These are phyloP conservation scores for Rubia tinctorum DNA, from an alignment of 305 asterid genomes.

Conservation along the genomic window DNA sequence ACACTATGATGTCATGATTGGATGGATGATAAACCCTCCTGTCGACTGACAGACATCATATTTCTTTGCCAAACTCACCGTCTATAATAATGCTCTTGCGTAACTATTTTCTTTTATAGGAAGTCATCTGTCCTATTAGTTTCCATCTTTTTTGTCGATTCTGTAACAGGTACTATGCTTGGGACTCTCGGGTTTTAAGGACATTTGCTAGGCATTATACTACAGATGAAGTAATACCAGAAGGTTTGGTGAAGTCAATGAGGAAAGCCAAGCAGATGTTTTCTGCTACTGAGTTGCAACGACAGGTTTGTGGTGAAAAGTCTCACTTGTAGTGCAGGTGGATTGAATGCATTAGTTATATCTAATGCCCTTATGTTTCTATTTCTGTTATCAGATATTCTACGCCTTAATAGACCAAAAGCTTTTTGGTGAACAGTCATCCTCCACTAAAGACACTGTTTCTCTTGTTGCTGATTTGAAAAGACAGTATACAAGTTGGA, in stretches of 20 bases:
- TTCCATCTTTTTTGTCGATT: slow-evolving; percentile 9
- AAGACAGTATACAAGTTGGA: slow-evolving; percentile 82
- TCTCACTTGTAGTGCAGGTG: slow-evolving; percentile 12
- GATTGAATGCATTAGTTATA: slow-evolving; percentile 8
- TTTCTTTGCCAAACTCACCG: slow-evolving; percentile 8
- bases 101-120: background rate
- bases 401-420: slow-evolving; percentile 82
- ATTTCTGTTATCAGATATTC: slow-evolving; percentile 55
- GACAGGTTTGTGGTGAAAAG: slow-evolving; percentile 60
- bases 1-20: background rate
- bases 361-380: slow-evolving; percentile 18
- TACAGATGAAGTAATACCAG: slow-evolving; percentile 86
- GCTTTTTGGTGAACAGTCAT: slow-evolving; percentile 61
- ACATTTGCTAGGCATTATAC: slow-evolving; percentile 78
- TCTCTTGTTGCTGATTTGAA: slow-evolving; percentile 67
- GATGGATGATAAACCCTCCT: background rate
- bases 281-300: slow-evolving; percentile 92
- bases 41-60: background rate
- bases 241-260: slow-evolving; percentile 70
- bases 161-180: slow-evolving; percentile 64
- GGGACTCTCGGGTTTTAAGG: slow-evolving; percentile 85
- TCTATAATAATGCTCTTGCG: background rate
- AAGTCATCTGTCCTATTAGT: background rate
- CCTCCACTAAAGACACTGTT: slow-evolving; percentile 47
- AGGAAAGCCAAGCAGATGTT: slow-evolving; percentile 79